These are phyloP conservation scores for Aspergillus olivimuriae DNA, from an alignment of 495 filamentous ascomycete species.

Conservation along the genomic window DNA sequence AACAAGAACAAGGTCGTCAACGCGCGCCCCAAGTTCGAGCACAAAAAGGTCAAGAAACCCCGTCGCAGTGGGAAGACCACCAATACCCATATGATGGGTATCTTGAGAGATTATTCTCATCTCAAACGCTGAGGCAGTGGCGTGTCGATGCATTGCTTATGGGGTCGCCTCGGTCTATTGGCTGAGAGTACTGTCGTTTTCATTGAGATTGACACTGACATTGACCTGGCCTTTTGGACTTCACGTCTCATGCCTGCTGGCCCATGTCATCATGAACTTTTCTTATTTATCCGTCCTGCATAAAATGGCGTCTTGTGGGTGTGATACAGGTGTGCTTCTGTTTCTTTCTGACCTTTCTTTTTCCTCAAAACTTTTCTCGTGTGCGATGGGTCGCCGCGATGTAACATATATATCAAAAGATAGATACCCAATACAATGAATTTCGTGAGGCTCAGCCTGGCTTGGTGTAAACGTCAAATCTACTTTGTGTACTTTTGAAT, in stretches of 20 bases:
- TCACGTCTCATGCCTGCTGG: background rate
- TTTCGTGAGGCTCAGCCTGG: too few relatives aligned
- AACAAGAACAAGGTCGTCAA: conserved; percentile 65
- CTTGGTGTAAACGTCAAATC: too few relatives aligned
- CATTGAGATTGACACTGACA: too few relatives aligned
- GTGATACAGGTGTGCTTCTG: background rate
- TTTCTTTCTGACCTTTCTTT: background rate
- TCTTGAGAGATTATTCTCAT: conserved; percentile 79
- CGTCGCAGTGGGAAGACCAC: conserved; percentile 77
- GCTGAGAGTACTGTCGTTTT: too few relatives aligned
- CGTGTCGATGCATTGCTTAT: background rate
- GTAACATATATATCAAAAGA: conserved; percentile 16
- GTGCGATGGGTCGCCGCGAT: conserved; percentile 8
- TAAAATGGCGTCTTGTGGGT: background rate
- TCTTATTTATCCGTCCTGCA: background rate
- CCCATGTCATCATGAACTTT: too few relatives aligned
- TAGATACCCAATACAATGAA: conserved; percentile 27
- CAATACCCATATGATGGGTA: conserved; percentile 85
- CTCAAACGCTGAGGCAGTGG: conserved; percentile 37
- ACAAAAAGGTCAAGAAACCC: conserved; percentile 57
- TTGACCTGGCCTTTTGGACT: too few relatives aligned
- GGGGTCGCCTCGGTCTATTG: background rate
- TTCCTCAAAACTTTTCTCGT: background rate
- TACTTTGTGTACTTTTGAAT: background rate
- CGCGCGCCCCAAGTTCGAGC: conserved; percentile 46